Conservation (phyloP, 352 stramenopile species). For the Globisporangium irregulare region DNA sequence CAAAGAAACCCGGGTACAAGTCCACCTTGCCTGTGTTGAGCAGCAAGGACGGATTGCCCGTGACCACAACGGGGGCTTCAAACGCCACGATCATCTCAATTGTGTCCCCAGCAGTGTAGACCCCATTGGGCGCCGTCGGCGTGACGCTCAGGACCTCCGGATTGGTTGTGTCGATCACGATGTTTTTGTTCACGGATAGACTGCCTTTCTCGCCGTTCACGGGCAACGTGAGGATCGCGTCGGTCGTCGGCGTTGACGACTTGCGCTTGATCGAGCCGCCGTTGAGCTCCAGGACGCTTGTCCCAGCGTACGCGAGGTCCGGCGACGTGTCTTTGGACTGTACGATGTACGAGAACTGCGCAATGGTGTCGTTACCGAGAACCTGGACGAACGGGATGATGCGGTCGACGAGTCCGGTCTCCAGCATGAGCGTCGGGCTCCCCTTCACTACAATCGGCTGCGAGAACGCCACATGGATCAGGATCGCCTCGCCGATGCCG, state of each 20-base stretch:
- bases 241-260: slow-evolving; percentile 47
- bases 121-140: slow-evolving; percentile 25
- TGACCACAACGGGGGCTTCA: slow-evolving; percentile 56
- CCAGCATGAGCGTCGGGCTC: slow-evolving; percentile 56
- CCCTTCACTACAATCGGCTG: slow-evolving; percentile 55
- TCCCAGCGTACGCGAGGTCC: slow-evolving; percentile 59
- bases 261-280: slow-evolving; percentile 51
- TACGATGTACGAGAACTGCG: slow-evolving; percentile 73
- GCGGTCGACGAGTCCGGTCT: slow-evolving; percentile 60
- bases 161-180: slow-evolving; percentile 65
- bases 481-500: slow-evolving; percentile 64
- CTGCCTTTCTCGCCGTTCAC: slow-evolving; percentile 53
- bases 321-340: slow-evolving; percentile 65
- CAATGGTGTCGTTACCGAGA: slow-evolving; percentile 26
- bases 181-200: slow-evolving; percentile 66
- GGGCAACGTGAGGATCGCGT: slow-evolving; percentile 47
- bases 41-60: slow-evolving; percentile 38
- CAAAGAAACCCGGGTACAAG: slow-evolving; percentile 49
- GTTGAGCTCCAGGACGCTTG: slow-evolving; percentile 51
- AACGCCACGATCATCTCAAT: slow-evolving; percentile 60
- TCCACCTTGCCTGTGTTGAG: slow-evolving; percentile 50
- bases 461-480: slow-evolving; percentile 75
- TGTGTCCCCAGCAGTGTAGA: slow-evolving; percentile 62
- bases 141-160: slow-evolving; percentile 46
- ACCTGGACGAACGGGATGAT: slow-evolving; percentile 53